phyloP scores from a whole-genome alignment of 2,329 filamentous ascomycete species.

The Aspergillus sp. region DNA sequence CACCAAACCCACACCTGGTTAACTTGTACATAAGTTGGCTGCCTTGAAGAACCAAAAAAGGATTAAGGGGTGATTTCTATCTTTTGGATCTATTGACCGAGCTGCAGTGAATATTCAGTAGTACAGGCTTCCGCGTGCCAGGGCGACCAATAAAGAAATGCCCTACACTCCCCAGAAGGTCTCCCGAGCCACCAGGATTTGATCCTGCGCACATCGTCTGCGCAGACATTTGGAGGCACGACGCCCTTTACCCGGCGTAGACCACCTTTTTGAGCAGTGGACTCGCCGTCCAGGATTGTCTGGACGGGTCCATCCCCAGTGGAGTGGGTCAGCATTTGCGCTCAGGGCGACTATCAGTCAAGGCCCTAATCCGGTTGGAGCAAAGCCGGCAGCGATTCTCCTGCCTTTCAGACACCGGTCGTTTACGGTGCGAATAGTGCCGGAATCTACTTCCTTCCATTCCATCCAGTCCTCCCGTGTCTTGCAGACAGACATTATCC shows the following conservation, averaged over 20 bases:
- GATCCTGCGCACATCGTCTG: neutral
- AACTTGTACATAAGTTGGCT: no score
- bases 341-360: neutral
- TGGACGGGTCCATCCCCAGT: neutral
- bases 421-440: neutral
- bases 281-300: neutral
- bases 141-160: neutral
- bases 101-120: no score
- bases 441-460: neutral
- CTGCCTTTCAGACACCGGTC: neutral
- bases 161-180: neutral
- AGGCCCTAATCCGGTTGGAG: slow-evolving; percentile 3
- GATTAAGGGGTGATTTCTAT: no score
- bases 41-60: no score
- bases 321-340: neutral
- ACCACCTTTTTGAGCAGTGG: neutral
- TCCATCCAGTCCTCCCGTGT: neutral
- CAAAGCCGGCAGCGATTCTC: neutral
- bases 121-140: neutral
- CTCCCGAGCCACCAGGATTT: neutral
- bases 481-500: neutral
- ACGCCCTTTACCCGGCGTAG: no score
- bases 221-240: neutral
- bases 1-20: no score
- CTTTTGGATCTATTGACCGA: neutral